These are phyloP conservation scores for Geotrichum cucujoidarum DNA, from an alignment of 1,139 yeast species.

Conservation along the genomic window DNA sequence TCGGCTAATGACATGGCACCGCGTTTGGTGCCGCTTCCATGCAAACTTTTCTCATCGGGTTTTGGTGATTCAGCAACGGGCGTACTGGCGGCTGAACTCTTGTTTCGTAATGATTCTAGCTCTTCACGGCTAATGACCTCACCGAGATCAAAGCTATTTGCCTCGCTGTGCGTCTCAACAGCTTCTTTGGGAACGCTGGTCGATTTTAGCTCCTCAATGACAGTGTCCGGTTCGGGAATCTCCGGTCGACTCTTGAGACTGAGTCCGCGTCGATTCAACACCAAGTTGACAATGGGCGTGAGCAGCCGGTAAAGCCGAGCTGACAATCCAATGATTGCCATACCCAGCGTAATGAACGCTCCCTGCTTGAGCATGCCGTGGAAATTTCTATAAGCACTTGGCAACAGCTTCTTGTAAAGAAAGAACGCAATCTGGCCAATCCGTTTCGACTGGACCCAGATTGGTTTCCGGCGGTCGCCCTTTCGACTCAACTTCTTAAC, in stretches of 20 bases:
- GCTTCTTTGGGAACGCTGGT: too few species aligned
- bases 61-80: not conserved
- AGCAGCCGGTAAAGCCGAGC: constrained; percentile 9
- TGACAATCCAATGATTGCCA: constrained; percentile 11
- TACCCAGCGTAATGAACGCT: constrained; percentile 15
- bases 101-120: not conserved
- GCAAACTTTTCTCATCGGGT: not conserved
- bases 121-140: constrained; percentile 9
- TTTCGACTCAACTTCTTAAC: not conserved
- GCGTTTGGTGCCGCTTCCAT: too few species aligned
- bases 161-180: not conserved
- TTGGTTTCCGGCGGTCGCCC: not conserved
- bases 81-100: not conserved
- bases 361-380: constrained; percentile 17
- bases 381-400: constrained; percentile 11
- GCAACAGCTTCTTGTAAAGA: constrained; percentile 14
- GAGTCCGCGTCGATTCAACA: constrained; percentile 4
- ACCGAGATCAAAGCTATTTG: constrained; percentile 5
- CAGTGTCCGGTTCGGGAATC: too few species aligned
- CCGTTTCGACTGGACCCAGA: constrained; percentile 8
- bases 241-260: too few species aligned
- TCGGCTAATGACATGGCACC: not conserved
- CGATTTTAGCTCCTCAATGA: too few species aligned
- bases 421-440: constrained; percentile 10
- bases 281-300: constrained; percentile 8